Evolutionary conservation across 441 rosid genomes (phyloP).

Genomic region (Rhodomyrtus psidioides): DNA sequence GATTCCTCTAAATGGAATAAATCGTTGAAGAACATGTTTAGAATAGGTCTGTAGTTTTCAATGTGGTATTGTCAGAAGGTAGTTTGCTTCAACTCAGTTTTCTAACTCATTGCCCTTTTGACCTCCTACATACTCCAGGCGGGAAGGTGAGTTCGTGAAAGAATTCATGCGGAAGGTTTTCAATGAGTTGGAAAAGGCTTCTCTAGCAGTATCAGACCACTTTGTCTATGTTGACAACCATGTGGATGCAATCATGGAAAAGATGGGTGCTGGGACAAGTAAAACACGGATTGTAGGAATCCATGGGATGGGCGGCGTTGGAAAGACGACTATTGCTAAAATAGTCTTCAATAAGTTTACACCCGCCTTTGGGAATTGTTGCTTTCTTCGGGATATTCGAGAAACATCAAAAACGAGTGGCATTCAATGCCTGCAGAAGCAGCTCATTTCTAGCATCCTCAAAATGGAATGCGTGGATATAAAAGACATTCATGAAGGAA

Average conservation of each 20-base stretch:
- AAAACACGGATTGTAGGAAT: not conserved
- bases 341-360: not conserved
- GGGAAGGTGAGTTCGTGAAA: not conserved
- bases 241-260: not conserved
- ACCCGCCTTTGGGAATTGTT: fast-evolving
- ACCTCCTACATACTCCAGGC: too few species aligned
- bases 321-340: not conserved
- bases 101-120: too few species aligned
- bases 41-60: too few species aligned
- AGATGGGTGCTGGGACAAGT: not conserved
- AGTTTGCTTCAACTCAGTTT: too few species aligned
- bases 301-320: not conserved
- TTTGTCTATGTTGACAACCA: fast-evolving
- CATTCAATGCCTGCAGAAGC: fast-evolving
- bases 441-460: not conserved
- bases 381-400: fast-evolving
- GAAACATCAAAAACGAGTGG: fast-evolving
- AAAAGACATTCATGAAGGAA: fast-evolving
- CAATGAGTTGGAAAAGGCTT: not conserved
- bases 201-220: fast-evolving
- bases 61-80: too few species aligned
- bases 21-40: too few species aligned
- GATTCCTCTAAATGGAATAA: too few species aligned
- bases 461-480: fast-evolving
- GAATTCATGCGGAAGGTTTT: fast-evolving